Base-by-base conservation (phyloP, 345 rosid genomes). In the Moringa oleifera region DNA sequence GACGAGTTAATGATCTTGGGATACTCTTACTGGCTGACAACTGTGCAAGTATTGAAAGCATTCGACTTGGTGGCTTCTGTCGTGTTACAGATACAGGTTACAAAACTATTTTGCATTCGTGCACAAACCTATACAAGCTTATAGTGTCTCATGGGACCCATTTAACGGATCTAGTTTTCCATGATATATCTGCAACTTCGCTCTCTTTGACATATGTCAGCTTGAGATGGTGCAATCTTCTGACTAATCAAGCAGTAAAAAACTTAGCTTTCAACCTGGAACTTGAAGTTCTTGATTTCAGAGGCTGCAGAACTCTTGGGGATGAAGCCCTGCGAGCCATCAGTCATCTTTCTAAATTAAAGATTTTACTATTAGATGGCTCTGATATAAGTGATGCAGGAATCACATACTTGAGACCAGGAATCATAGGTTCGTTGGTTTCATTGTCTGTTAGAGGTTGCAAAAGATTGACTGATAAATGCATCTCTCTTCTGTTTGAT, bases 71-170 rank as follows among this genome's bases (percentile, higher is more conserved):
- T 57, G 98, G 97, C 24, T 93, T 93, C 69, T 85, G 90, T 51
- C 93, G 93, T 19, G 98, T 93, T 37, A 89, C 96, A 3, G 98
- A 89, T 54, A 64, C 91, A 4, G 97, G 98, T 68, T 87, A 87
- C 79, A 84, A 81, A 70, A 88, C 95, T 22, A 69, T 93, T 55
- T 73, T 89, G 66, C 98, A 93, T 63, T 84, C 97, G n/a, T 87
- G 98, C 65, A 74, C 84, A 16, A 83, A 76, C 61, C 84, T 93
- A 60, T 77, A 75, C 81, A 87, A 81, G 82, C 91, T 93, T 36
- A 73, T 76, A 74, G 81, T 93, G 20, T 86, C 83, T 64, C 85
- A 80, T 68, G 98, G 96, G 49, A 70, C 71, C n/a, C 86, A 83
- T 25, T 69, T 93, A 36, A 89, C 98, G 0, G 86, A 93, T 81